Conservation (phyloP, 192 early-diverging fungal species). For the Chytriomyces hyalinus region DNA sequence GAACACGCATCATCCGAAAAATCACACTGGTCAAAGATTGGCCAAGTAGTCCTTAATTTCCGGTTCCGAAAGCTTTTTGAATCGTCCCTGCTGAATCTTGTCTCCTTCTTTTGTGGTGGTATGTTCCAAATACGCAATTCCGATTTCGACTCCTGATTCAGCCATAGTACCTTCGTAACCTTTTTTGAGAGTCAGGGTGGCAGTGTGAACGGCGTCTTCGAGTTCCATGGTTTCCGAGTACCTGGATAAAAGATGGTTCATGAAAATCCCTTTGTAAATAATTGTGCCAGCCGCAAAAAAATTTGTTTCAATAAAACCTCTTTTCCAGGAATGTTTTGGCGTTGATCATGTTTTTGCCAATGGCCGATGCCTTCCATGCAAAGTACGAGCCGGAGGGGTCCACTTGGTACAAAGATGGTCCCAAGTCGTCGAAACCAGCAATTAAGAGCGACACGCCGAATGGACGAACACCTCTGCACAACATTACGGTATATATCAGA, state of each 20-base stretch:
- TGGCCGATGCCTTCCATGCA: slow-evolving; percentile 98
- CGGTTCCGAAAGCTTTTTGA: slow-evolving; percentile 78
- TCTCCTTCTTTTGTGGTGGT: slow-evolving; percentile 62
- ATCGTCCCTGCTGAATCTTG: slow-evolving; percentile 66
- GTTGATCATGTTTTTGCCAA: slow-evolving; percentile 99
- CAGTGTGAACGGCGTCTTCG: slow-evolving; percentile 98
- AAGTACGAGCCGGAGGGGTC: slow-evolving; percentile 99
- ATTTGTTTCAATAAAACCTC: slow-evolving; percentile 49
- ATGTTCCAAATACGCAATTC: slow-evolving; percentile 67
- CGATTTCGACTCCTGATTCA: slow-evolving; percentile 95
- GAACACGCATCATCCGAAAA: background rate
- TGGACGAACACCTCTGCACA: slow-evolving; percentile 91
- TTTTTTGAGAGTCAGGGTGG: slow-evolving; percentile 98
- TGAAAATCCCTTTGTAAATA: background rate
- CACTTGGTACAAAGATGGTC: slow-evolving; percentile 95
- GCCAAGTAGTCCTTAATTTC: slow-evolving; percentile 98
- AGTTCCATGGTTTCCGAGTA: slow-evolving; percentile 93
- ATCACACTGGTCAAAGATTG: slow-evolving; percentile 68
- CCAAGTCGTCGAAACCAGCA: slow-evolving; percentile 90
- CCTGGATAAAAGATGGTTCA: slow-evolving; percentile 41
- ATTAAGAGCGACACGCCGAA: slow-evolving; percentile 98
- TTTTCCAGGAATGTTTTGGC: slow-evolving; percentile 99
- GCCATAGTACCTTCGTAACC: slow-evolving; percentile 99
- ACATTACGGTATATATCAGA: background rate
- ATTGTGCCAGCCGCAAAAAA: background rate